phyloP scores from a whole-genome alignment of 306 rosid species.

The Senna tora region DNA sequence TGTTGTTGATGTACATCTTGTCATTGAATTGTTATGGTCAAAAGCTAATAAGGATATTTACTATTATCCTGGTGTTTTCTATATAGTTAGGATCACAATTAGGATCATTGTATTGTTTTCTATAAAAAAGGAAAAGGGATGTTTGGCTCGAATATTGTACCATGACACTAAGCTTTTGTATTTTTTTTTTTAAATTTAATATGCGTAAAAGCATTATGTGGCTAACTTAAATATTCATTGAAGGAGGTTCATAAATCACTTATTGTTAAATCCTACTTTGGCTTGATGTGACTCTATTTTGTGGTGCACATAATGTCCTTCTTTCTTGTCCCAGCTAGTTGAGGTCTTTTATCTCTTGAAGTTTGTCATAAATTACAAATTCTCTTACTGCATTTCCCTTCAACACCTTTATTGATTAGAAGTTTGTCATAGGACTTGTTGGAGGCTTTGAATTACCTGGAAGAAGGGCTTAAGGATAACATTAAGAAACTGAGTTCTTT shows the following conservation, averaged over 20 bases:
- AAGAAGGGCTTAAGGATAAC: conserved; percentile 85
- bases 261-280: conserved; percentile 19
- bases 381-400: background rate
- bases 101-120: background rate
- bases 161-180: conserved; percentile 10
- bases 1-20: conserved; percentile 23
- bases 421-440: conserved; percentile 70
- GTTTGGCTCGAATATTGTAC: conserved; percentile 14
- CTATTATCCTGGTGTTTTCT: background rate
- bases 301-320: background rate
- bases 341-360: conserved; percentile 21
- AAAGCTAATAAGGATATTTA: conserved; percentile 1
- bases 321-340: conserved; percentile 24
- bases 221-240: conserved; percentile 1
- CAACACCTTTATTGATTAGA: conserved; percentile 32
- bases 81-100: conserved; percentile 7
- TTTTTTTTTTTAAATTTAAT: background rate
- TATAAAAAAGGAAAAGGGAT: no score
- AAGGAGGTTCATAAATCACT: conserved; percentile 6
- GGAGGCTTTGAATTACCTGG: conserved; percentile 86
- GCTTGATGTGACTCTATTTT: conserved; percentile 17
- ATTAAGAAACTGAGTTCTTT: conserved; percentile 88
- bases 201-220: background rate
- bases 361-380: conserved; percentile 1
- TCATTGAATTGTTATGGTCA: conserved; percentile 8